Percentiles rank a stretch among this genome's conserved stretches.
Evolutionary conservation across 148 eudicot species (phyloP).

Genomic region (Talinum fruticosum): DNA sequence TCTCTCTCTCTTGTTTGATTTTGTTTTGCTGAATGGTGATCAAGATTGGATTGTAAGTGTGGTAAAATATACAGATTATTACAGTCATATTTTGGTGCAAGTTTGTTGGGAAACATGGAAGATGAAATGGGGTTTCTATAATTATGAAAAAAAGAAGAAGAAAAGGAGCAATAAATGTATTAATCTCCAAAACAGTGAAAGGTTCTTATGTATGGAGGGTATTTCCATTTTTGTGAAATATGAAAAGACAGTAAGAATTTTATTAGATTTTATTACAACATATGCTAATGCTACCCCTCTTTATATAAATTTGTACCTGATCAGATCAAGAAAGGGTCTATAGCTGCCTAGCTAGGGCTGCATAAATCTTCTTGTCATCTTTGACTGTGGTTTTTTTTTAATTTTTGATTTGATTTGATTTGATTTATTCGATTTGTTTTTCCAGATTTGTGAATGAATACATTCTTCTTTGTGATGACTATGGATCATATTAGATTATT

Average conservation of each 20-base stretch:
- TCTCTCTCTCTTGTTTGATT: background rate
- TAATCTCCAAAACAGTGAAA: background rate
- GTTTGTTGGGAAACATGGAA: slow-evolving; percentile 3
- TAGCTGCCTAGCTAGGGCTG: background rate
- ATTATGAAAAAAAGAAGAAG: background rate
- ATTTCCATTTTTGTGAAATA: slow-evolving; percentile 12
- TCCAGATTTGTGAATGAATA: background rate
- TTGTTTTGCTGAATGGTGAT: background rate
- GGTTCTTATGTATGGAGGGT: background rate
- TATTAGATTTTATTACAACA: background rate
- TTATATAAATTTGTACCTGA: background rate
- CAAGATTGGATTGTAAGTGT: background rate
- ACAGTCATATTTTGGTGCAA: background rate
- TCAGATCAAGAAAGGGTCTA: background rate
- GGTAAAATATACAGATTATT: background rate
- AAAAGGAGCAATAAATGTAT: background rate
- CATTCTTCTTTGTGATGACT: background rate
- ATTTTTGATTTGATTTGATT: too few relatives aligned
- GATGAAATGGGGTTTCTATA: background rate
- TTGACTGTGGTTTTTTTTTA: background rate
- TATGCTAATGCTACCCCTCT: background rate
- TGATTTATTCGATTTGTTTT: background rate
- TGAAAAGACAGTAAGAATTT: background rate
- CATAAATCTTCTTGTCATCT: background rate
- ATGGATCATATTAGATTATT: too few relatives aligned